These are phyloP conservation scores for Trametes coccinea DNA, from an alignment of 768 basidiomycete genomes.

Conservation along the genomic window DNA sequence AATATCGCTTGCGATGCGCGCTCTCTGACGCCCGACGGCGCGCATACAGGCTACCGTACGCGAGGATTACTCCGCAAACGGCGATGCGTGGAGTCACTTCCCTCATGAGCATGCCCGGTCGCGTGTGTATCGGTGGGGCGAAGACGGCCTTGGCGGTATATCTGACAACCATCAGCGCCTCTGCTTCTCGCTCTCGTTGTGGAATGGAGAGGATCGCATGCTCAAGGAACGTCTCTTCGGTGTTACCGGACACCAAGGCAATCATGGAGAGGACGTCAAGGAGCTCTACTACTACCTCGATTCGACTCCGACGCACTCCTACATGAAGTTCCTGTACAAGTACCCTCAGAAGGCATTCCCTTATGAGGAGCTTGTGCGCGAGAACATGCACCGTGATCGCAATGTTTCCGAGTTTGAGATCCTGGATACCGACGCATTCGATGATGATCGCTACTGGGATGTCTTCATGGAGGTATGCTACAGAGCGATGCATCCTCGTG, in stretches of 20 bases:
- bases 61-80: conserved; percentile 96
- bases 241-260: conserved; percentile 95
- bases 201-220: conserved; percentile 94
- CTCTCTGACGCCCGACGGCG: not conserved
- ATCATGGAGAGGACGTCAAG: conserved; percentile 99
- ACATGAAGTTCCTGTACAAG: conserved; percentile 99
- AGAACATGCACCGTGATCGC: conserved; percentile 79
- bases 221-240: conserved; percentile 97
- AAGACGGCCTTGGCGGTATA: conserved; percentile 96
- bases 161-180: conserved; percentile 96
- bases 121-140: conserved; percentile 97
- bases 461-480: conserved; percentile 88
- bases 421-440: conserved; percentile 87
- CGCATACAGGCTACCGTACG: conserved; percentile 85
- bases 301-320: conserved; percentile 97
- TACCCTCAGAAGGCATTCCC: conserved; percentile 93
- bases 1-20: not conserved
- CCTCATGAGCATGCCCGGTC: conserved; percentile 92
- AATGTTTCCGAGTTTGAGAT: conserved; percentile 93
- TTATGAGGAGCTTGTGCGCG: conserved; percentile 89
- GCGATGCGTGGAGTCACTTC: conserved; percentile 95
- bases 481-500: not conserved
- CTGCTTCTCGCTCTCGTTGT: conserved; percentile 87
- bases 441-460: conserved; percentile 97
- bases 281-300: conserved; percentile 99